Evolutionary conservation across 2,329 filamentous ascomycete genomes (phyloP), one percentile per base, ranked within the genome.

Genomic region (Penicillium paneum): DNA sequence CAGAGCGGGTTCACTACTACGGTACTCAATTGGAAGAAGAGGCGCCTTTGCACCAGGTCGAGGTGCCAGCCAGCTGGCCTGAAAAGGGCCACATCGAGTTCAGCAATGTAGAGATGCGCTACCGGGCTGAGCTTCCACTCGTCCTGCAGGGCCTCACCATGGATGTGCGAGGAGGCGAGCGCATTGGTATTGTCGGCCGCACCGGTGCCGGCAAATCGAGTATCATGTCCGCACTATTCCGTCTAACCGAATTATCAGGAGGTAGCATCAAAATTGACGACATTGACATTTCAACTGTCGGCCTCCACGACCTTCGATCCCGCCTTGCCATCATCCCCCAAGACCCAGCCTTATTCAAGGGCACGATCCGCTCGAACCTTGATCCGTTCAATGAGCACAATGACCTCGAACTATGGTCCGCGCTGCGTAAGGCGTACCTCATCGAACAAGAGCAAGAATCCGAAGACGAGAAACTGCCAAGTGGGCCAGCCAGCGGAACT

Each of bases 1-100:
- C 95, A 0, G 93, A 97, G 75, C 87, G 94, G 46, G 80, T 97
- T 32, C 86, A 91, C 70, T 91, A 96, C 76, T 97, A 97, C 70
- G 92, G 90, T 51, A 90, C 84, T 0, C 75, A 90, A 63, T 82
- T 99, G 5, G 91, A 96, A 59, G 88, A 96, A 69, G 94, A 97
- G 72, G 90, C 93, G 0, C 90, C 92, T 0, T 79, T 92, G 1
- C 89, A 92, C 65, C 87, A 90, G 32, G 74, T 72, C 40, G 83
- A 91, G 5, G 83, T 96, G 3, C 83, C 85, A 17, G 76, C 83
- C 1, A 81, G 81, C 19, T 99, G 94, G 94, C 94, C 94, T 0
- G 87, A 95, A 66, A 84, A 84, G 63, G 94, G 93, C 28, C 89
- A 92, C 68, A 92, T 93, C 59, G 69, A 85, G 21, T 92, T 93